A percentile compares a stretch with the other conserved stretches of the same genome.
Evolutionary conservation across 306 rosid species (phyloP).

Genomic region (Lotus japonicus): DNA sequence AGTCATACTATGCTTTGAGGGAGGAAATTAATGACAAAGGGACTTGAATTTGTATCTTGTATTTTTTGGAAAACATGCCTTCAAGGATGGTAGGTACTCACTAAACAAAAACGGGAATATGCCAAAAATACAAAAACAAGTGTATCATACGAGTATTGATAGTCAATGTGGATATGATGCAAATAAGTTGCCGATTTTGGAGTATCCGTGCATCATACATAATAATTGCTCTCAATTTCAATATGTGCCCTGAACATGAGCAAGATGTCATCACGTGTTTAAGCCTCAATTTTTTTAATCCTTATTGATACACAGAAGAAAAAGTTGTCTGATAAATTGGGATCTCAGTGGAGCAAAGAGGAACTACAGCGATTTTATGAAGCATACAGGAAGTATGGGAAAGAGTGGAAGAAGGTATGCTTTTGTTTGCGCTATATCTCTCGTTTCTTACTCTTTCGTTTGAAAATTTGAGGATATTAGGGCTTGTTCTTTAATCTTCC

Average conservation of each 20-base stretch:
- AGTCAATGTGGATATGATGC: not conserved
- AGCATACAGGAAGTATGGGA: slow-evolving; percentile 75
- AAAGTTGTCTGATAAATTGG: slow-evolving; percentile 71
- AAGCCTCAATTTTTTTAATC: slow-evolving; percentile 8
- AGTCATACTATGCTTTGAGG: slow-evolving; percentile 2
- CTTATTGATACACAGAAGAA: slow-evolving; percentile 54
- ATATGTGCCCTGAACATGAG: not conserved
- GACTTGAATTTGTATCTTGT: not conserved
- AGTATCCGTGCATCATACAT: not conserved
- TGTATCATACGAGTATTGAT: not conserved
- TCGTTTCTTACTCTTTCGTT: slow-evolving; percentile 12
- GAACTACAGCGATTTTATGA: slow-evolving; percentile 79
- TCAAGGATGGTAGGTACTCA: no score
- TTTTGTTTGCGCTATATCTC: slow-evolving; percentile 13
- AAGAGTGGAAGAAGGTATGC: slow-evolving; percentile 81
- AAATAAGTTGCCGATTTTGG: not conserved
- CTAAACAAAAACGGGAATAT: not conserved
- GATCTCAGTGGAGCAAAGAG: slow-evolving; percentile 81
- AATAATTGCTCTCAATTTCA: not conserved
- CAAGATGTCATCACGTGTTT: not conserved
- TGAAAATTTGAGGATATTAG: not conserved
- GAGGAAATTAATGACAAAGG: not conserved
- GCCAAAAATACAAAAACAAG: not conserved
- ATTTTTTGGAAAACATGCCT: not conserved
- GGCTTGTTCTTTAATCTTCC: not conserved